Base-by-base conservation (phyloP, 345 rosid species). In the Raphanus sativus region DNA sequence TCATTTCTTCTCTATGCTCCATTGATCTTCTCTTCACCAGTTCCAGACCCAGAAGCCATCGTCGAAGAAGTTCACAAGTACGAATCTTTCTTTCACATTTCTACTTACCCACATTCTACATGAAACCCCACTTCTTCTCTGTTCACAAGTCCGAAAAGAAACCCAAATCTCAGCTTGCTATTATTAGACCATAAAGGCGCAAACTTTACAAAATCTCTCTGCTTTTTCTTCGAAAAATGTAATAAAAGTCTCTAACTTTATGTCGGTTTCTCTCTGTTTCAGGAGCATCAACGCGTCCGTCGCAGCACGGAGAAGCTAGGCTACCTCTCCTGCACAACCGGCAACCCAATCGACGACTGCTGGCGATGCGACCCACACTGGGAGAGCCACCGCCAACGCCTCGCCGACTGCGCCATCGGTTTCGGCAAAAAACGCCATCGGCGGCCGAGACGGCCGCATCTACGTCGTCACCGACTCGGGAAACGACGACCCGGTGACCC, bases 61-160 rank as follows among this genome's bases (percentile, higher is more conserved):
- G 91, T 85, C 0, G 82, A 87, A 9, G 88, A 91, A 77, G 92
- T 91, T 7, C 92, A 91, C 77, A 85, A 80, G 97, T 91, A 75
- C 16, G 69, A 70, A 65, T 45, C 72, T 52, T 50, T 50, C 56
- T 50, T 2, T 5, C 36, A 58, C 29, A 24, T 48, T 8, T 40
- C 61, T 66, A 17, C 3, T 12, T 29, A 45, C 21, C 56, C 34
- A 25, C 70, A 66, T 45, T 65, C 6, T 36, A 38, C 69, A 21
- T 13, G 15, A 38, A 65, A 21, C 42, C 67, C 69, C 15, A 62
- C 5, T 8, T 33, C 26, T 16, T 6, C 10, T 42, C 42, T 30
- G 25, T 32, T 15, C 26, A 62, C 12, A 62, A n/a, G 13, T 32
- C 42, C 42, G 4, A n/a, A 16, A 62, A n/a, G 0, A 13, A 38